Conservation (phyloP, 2,329 filamentous ascomycete species). For the Bipolaris cookei region DNA sequence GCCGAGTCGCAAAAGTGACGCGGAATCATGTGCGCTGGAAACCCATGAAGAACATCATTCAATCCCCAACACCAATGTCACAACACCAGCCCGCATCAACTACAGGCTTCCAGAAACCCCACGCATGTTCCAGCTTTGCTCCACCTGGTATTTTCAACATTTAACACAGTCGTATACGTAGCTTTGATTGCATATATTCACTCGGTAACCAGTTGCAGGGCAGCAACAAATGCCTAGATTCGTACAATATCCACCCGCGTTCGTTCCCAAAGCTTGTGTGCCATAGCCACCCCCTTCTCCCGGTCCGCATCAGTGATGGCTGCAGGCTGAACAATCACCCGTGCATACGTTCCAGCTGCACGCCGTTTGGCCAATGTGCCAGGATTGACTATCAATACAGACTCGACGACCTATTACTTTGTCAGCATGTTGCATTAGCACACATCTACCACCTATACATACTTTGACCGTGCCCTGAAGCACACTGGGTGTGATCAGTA, state of each 20-base stretch:
- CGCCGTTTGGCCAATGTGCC: conserved; percentile 84
- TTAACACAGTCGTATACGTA: background rate
- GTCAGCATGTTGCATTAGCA: background rate
- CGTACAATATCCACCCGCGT: conserved; percentile 85
- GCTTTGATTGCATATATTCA: background rate
- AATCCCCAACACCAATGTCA: background rate
- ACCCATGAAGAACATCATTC: background rate
- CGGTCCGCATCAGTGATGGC: conserved; percentile 64
- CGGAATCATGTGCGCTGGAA: conserved; percentile 10
- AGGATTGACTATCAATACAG: conserved; percentile 88
- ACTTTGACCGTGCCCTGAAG: conserved; percentile 89
- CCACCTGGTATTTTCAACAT: background rate
- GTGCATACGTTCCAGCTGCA: conserved; percentile 84
- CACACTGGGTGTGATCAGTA: conserved; percentile 81
- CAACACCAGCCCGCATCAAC: background rate
- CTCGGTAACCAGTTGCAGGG: background rate
- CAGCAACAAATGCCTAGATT: conserved; percentile 56
- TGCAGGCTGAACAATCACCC: conserved; percentile 75
- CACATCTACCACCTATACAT: conserved; percentile 19
- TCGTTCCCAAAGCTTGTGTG: conserved; percentile 80
- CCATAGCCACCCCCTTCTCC: conserved; percentile 61
- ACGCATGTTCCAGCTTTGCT: background rate
- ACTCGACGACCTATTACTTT: conserved; percentile 76
- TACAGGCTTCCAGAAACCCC: too few relatives aligned
- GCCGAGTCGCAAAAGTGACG: conserved; percentile 19